Base-by-base conservation (phyloP, 257 asterid genomes). In the Solanum medicagineum region DNA sequence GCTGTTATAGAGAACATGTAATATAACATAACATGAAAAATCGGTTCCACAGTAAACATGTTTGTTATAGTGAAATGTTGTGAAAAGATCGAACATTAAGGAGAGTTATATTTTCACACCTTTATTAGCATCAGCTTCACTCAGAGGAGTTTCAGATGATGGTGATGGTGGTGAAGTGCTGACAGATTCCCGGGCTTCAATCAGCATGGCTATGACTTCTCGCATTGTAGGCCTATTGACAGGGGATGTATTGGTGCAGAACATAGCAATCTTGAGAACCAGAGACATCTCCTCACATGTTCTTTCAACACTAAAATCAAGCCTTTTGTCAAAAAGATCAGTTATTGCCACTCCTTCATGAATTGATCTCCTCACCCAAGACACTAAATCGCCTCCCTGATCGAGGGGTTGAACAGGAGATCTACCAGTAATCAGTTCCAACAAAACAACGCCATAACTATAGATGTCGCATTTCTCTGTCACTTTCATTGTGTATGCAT, bases 401-500 rank as follows among this genome's bases (percentile, higher is more conserved):
- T 94, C 98, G 2, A 94, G 88, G 3, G 98, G 97, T 74, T 95
- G 97, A 62, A 95, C 98, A 0, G 98, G 98, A 1, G 98, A 89
- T 80, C 87, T 91, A 7, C 98, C 98, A 0, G 98, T 95, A 22
- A 94, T 83, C 54, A 95, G 88, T 81, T 95, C 98, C 81, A 95
- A 44, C 75, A 95, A 84, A 83, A 95, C 98, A 7, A 95, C 98
- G 16, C 98, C 98, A 40, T 91, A 95, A 84, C 98, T 95, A 22
- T 95, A 95, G 88, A 93, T 90, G 42, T 95, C 98, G 14, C 97
- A 95, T 86, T 95, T 95, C 86, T 95, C 98, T 36, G 98, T 95
- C 90, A 95, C 97, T 90, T 95, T 95, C 97, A 95, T 88, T 10
- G 98, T 95, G 94, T 95, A 95, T 9, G 98, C 98, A 80, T 95